Percentiles rank a stretch among this genome's conserved stretches.
These are phyloP conservation scores for Metarhizium rileyi DNA, from an alignment of 2,329 filamentous ascomycete genomes.

Conservation along the genomic window DNA sequence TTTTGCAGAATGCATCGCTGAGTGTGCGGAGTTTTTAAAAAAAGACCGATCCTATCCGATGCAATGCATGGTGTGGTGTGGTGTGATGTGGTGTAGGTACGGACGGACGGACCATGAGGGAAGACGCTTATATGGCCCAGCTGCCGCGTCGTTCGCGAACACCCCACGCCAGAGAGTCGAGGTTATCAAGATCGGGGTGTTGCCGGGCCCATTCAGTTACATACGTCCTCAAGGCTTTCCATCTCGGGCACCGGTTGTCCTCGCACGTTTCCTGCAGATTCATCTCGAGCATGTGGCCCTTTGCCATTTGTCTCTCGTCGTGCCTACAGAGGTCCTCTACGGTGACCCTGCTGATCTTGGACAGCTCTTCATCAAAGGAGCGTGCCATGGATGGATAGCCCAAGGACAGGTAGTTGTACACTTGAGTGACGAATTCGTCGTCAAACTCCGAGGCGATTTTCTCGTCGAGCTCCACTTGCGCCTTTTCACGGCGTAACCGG, in stretches of 20 bases:
- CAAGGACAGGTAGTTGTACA: constrained; percentile 92
- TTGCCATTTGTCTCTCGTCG: constrained; percentile 51
- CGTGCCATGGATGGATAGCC: constrained; percentile 82
- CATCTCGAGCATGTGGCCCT: constrained; percentile 62
- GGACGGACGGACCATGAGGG: background rate
- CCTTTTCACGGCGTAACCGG: constrained; percentile 39
- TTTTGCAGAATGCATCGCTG: background rate
- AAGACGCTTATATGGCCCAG: constrained; percentile 52
- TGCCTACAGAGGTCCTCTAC: constrained; percentile 61
- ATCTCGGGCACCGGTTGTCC: constrained; percentile 55
- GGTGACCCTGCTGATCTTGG: constrained; percentile 65
- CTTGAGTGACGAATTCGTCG: constrained; percentile 82
- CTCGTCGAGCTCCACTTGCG: constrained; percentile 38
- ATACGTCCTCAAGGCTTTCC: constrained; percentile 76
- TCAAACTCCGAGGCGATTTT: constrained; percentile 59
- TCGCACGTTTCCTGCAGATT: constrained; percentile 32
- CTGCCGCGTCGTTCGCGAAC: constrained; percentile 57
- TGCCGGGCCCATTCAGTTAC: constrained; percentile 85
- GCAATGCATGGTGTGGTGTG: background rate
- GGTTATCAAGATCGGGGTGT: constrained; percentile 61
- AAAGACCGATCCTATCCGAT: too few relatives aligned
- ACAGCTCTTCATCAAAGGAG: constrained; percentile 74
- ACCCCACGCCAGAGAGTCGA: constrained; percentile 56
- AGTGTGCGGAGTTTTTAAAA: background rate
- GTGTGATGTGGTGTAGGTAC: background rate